Conservation (phyloP, 331 rosid genomes). For the Malus hybrid region DNA sequence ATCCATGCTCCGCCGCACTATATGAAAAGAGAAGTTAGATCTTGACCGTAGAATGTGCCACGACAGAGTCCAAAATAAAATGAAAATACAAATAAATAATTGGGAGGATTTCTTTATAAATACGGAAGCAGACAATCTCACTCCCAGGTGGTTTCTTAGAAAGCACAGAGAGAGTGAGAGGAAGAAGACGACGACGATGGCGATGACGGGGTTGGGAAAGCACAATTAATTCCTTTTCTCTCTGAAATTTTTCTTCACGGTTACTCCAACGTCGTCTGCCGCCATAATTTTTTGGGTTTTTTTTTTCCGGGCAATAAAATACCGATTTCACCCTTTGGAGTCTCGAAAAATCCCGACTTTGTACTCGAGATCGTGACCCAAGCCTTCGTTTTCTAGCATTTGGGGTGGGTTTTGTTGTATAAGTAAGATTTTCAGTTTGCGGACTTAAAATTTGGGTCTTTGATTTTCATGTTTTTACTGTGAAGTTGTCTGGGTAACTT, state of each 20-base stretch:
- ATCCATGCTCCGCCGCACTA: not conserved
- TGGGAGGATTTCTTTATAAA: slow-evolving; percentile 17
- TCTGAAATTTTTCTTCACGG: slow-evolving; percentile 3
- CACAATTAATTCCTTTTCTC: not conserved
- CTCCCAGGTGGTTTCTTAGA: slow-evolving; percentile 17
- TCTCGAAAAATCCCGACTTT: slow-evolving; percentile 27
- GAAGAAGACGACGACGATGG: slow-evolving; percentile 8
- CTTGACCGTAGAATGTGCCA: slow-evolving; percentile 12
- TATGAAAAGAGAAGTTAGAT: slow-evolving; percentile 14
- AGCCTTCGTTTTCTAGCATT: not conserved
- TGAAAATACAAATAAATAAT: not conserved
- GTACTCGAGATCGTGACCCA: slow-evolving; percentile 16
- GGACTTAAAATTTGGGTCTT: not conserved
- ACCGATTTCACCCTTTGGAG: slow-evolving; percentile 10
- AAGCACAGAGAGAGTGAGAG: not conserved
- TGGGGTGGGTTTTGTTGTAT: slow-evolving; percentile 3
- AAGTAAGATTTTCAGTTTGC: not conserved
- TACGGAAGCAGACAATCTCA: slow-evolving; percentile 4
- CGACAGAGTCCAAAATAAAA: not conserved
- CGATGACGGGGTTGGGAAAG: slow-evolving; percentile 4
- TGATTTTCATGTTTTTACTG: not conserved
- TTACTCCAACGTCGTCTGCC: not conserved
- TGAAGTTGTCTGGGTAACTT: not conserved
- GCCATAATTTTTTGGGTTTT: slow-evolving; percentile 6
- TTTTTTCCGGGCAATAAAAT: slow-evolving; percentile 5